These are phyloP conservation scores for Chlorella variabilis DNA, from an alignment of 163 green algal genomes.

Conservation along the genomic window DNA sequence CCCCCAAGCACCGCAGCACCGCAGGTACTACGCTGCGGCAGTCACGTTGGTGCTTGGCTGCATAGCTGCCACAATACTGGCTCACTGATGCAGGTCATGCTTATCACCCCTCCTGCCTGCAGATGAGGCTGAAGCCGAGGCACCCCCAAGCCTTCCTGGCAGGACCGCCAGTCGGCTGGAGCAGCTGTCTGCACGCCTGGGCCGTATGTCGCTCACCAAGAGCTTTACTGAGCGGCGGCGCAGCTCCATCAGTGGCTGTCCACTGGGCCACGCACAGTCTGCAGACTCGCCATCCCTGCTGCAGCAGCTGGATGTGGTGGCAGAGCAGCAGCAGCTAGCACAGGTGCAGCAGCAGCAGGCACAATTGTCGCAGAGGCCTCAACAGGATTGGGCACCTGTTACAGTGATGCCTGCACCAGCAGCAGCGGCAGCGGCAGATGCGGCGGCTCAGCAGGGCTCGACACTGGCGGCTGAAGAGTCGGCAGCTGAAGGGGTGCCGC, in stretches of 20 bases:
- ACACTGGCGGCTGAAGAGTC: not conserved
- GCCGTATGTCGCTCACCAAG: conserved; percentile 6
- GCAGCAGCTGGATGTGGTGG: conserved; percentile 12
- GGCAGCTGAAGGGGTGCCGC: not conserved
- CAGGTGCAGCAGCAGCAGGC: not conserved
- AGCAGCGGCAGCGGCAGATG: conserved; percentile 11
- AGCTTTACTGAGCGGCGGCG: conserved; percentile 32
- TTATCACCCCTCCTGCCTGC: not conserved
- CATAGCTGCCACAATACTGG: no score
- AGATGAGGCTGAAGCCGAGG: conserved; percentile 13
- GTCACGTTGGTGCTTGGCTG: not conserved
- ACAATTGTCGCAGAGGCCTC: not conserved
- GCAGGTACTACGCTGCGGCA: conserved; percentile 21
- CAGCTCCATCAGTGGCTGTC: not conserved
- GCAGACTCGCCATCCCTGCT: not conserved
- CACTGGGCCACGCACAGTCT: not conserved
- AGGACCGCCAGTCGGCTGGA: conserved; percentile 1
- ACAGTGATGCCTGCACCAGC: no score
- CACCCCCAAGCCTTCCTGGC: not conserved
- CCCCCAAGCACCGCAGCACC: conserved; percentile 3
- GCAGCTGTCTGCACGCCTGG: conserved; percentile 19
- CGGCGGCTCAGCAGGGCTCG: not conserved
- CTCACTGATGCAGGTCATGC: no score
- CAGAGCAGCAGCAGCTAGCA: not conserved
- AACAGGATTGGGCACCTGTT: no score